Evolutionary conservation across 2,329 filamentous ascomycete genomes (phyloP), one percentile per base, ranked within the genome.

Genomic region (Claviceps citrina): DNA sequence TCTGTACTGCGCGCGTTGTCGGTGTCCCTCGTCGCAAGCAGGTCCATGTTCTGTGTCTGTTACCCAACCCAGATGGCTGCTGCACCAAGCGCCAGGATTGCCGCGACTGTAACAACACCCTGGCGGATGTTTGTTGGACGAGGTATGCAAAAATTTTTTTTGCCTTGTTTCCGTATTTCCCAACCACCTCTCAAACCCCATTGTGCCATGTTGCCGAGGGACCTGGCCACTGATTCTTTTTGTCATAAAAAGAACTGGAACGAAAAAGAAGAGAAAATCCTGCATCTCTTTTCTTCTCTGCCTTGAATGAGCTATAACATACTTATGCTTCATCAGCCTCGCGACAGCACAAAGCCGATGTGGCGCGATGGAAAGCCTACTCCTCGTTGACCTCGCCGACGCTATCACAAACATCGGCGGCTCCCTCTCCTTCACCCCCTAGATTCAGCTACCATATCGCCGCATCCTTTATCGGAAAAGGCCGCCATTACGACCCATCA

Each of bases 401-500:
- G 19, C 15, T 22, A 19, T 30, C 36, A 26, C 30, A 52, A 32
- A 46, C 51, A 33, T 33, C 46, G 12, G 35, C 54, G 38, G 50
- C 53, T 32, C 46, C 51, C 32, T 32, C 46, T 10, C 44, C 54
- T n/a, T 28, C 47, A 15, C 43, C 51, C 35, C 47, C 59, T 16
- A 54, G 50, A 36, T 73, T 84, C 53, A 73, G 72, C 39, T 86
- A 84, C 57, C 70, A 80, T 47, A 70, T 84, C 43, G 78, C 81
- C 24, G 80, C 80, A 5, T 83, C 82, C 5, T 86, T 81, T 53
- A 80, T 78, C 36, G 80, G 74, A 43, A 89, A 89, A 58, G 73
- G 77, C 49, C 71, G 69, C 33, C 68, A 68, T 25, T 86, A 78
- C 62, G 71, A 81, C 46, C 76, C 80, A 10, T 62, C 70, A n/a